Conservation (phyloP, 2,329 filamentous ascomycete species). For the Paecilomyces dactylethromorphus region DNA sequence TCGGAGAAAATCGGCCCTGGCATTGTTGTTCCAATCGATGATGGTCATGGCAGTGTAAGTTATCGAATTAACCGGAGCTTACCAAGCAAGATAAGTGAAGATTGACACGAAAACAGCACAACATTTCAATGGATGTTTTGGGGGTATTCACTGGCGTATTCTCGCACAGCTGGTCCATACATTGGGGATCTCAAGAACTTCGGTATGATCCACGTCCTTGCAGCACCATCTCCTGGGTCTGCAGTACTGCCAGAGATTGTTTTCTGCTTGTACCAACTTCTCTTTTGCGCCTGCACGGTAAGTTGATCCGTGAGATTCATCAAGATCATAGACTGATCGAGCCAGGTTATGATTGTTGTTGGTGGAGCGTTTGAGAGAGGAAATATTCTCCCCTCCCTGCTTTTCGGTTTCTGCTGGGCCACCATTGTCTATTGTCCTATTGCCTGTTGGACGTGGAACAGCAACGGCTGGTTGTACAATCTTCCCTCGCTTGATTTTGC, state of each 20-base stretch:
- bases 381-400: constrained; percentile 57
- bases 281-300: constrained; percentile 49
- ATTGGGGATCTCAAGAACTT: constrained; percentile 59
- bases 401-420: constrained; percentile 67
- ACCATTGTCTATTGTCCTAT: constrained; percentile 68
- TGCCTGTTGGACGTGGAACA: constrained; percentile 74
- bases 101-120: constrained; percentile 12
- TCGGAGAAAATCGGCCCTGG: constrained; percentile 55
- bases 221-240: constrained; percentile 54
- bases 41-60: constrained; percentile 50
- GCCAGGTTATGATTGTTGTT: constrained; percentile 58
- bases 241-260: constrained; percentile 56
- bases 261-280: constrained; percentile 59
- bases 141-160: constrained; percentile 60
- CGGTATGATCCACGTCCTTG: constrained; percentile 54
- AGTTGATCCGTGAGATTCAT: constrained; percentile 1
- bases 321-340: constrained; percentile 17
- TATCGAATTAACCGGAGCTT: background rate
- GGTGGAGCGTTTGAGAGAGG: constrained; percentile 59
- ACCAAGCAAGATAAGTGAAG: background rate
- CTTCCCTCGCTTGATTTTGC: constrained; percentile 68
- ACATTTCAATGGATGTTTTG: constrained; percentile 56
- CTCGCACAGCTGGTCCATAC: constrained; percentile 53
- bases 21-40: constrained; percentile 57
- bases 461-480: constrained; percentile 63